Evolutionary conservation across 257 asterid species (phyloP).

Genomic region (Nicotiana tomentosiformis): DNA sequence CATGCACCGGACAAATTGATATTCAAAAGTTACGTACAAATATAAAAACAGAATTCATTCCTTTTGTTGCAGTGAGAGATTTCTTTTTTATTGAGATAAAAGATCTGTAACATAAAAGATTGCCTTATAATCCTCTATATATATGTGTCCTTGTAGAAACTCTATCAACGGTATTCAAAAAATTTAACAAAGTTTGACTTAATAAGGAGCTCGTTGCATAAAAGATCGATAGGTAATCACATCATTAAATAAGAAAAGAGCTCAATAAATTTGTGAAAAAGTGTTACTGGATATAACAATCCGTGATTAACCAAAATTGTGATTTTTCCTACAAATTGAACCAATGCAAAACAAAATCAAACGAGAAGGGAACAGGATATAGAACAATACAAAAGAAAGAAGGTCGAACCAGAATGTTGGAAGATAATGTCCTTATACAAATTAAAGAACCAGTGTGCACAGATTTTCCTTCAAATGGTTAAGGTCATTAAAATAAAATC

Average conservation of each 20-base stretch:
- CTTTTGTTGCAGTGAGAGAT: neutral
- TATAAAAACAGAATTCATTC: neutral
- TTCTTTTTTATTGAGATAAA: neutral
- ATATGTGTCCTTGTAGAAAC: too few species aligned
- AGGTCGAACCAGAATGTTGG: neutral
- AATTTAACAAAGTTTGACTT: neutral
- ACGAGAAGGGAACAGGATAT: neutral
- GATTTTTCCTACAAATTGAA: neutral
- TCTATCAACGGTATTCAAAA: too few species aligned
- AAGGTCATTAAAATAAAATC: neutral
- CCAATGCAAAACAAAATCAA: neutral
- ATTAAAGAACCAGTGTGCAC: neutral
- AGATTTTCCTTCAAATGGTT: neutral
- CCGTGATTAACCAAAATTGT: too few species aligned
- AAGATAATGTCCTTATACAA: neutral
- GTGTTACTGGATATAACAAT: neutral
- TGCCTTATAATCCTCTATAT: too few species aligned
- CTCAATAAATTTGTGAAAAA: neutral
- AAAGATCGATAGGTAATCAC: neutral
- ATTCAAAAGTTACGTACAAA: neutral
- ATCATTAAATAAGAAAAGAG: neutral
- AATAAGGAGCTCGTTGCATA: neutral
- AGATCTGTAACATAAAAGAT: neutral
- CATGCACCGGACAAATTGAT: neutral
- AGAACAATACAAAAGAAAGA: neutral